Conservation (phyloP, 495 filamentous ascomycete genomes). For the Hypoxylon intermedium region DNA sequence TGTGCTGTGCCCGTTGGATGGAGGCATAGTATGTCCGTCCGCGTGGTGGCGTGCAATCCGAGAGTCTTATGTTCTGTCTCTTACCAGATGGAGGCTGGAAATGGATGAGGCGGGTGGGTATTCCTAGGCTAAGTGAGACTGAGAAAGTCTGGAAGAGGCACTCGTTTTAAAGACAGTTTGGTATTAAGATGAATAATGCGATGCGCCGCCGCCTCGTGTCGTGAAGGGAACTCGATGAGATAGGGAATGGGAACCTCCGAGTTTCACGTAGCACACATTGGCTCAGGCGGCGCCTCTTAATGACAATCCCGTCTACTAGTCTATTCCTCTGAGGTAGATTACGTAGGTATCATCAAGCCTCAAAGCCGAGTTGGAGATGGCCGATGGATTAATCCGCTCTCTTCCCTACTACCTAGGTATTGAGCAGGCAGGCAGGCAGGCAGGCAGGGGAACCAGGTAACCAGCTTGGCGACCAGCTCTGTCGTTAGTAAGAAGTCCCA, state of each 20-base stretch:
- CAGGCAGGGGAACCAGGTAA: not conserved
- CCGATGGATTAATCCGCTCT: conserved; percentile 1
- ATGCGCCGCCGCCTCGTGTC: not conserved
- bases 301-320: no score
- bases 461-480: not conserved
- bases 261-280: not conserved
- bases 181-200: not conserved
- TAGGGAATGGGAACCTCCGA: not conserved
- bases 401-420: not conserved
- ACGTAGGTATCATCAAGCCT: not conserved
- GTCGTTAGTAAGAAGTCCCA: conserved; percentile 9
- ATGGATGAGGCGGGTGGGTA: not conserved
- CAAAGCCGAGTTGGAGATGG: not conserved
- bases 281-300: not conserved
- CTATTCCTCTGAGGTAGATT: no score
- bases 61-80: not conserved
- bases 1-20: conserved; percentile 34
- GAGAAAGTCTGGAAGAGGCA: no score
- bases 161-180: no score
- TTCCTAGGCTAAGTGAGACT: not conserved
- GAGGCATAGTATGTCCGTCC: conserved; percentile 16
- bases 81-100: not conserved
- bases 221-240: not conserved
- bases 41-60: not conserved
- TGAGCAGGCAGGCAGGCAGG: not conserved